phyloP scores from a whole-genome alignment of 495 filamentous ascomycete species.

The Daldinia concentrica region DNA sequence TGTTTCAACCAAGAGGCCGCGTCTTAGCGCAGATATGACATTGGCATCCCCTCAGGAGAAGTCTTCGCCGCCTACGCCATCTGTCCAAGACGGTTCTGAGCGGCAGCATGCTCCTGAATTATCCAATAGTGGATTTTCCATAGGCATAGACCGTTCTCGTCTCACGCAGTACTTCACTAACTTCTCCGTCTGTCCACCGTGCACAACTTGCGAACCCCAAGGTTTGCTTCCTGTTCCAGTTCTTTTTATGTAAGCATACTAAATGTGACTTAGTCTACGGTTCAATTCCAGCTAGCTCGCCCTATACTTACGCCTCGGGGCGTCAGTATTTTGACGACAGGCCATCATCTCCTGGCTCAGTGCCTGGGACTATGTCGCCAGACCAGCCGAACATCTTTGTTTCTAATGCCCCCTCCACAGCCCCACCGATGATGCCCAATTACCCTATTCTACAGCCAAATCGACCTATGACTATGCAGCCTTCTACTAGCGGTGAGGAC shows the following conservation, averaged over 20 bases:
- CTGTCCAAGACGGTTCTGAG: constrained; percentile 39
- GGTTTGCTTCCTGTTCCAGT: constrained; percentile 43
- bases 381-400: constrained; percentile 44
- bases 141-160: constrained; percentile 48
- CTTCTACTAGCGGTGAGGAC: constrained; percentile 51
- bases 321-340: constrained; percentile 47
- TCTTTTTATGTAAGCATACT: constrained; percentile 29
- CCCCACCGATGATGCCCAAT: constrained; percentile 50
- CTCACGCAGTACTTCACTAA: constrained; percentile 52
- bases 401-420: constrained; percentile 45
- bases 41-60: constrained; percentile 51
- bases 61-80: constrained; percentile 36
- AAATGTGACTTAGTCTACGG: constrained; percentile 43
- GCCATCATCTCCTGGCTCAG: constrained; percentile 44
- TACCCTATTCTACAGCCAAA: constrained; percentile 55
- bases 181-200: constrained; percentile 53
- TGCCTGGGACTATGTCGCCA: constrained; percentile 39
- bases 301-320: constrained; percentile 47
- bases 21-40: constrained; percentile 46
- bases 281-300: constrained; percentile 46
- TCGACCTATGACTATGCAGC: constrained; percentile 49
- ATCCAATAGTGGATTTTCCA: constrained; percentile 34
- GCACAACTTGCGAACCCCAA: constrained; percentile 51
- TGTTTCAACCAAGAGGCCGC: constrained; percentile 49
- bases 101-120: constrained; percentile 36